phyloP scores from a whole-genome alignment of 1,284 basidiomycete species.

The Ganoderma multipileum region DNA sequence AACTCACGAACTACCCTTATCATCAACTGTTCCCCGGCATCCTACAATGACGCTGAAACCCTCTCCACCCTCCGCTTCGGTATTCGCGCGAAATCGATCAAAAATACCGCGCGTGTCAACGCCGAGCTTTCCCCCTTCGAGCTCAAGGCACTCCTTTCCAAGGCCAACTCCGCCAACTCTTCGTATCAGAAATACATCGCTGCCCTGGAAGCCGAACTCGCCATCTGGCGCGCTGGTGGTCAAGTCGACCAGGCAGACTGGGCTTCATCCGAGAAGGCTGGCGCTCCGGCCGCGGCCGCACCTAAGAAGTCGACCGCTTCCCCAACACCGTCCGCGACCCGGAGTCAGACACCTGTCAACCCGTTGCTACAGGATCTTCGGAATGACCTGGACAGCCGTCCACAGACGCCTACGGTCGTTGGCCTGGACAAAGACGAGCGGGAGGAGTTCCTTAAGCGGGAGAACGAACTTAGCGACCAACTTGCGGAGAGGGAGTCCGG shows the following conservation, averaged over 20 bases:
- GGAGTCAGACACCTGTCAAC: slow-evolving; percentile 85
- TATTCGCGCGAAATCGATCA: slow-evolving; percentile 99
- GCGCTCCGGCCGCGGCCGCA: slow-evolving; percentile 47
- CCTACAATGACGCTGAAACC: slow-evolving; percentile 97
- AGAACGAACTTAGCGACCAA: slow-evolving; percentile 96
- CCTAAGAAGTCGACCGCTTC: slow-evolving; percentile 69
- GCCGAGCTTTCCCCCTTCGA: slow-evolving; percentile 97
- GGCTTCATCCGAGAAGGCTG: slow-evolving; percentile 74
- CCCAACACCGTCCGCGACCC: slow-evolving; percentile 60
- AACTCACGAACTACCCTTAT: slow-evolving; percentile 99
- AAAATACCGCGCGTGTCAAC: slow-evolving; percentile 99
- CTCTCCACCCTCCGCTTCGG: slow-evolving; percentile 98
- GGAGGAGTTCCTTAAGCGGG: slow-evolving; percentile 95
- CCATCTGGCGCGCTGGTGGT: slow-evolving; percentile 90
- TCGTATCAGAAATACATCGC: slow-evolving; percentile 89
- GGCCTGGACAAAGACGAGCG: slow-evolving; percentile 95
- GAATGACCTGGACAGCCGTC: slow-evolving; percentile 77
- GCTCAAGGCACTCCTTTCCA: slow-evolving; percentile 91
- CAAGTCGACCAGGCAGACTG: slow-evolving; percentile 88
- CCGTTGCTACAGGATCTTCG: slow-evolving; percentile 81
- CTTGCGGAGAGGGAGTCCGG: slow-evolving; percentile 92
- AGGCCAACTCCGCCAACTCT: slow-evolving; percentile 88
- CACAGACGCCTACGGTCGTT: slow-evolving; percentile 86
- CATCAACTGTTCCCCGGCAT: slow-evolving; percentile 98
- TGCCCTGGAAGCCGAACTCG: slow-evolving; percentile 90